Conservation (phyloP, 208 protist species). For the Perkinsela sp. region DNA sequence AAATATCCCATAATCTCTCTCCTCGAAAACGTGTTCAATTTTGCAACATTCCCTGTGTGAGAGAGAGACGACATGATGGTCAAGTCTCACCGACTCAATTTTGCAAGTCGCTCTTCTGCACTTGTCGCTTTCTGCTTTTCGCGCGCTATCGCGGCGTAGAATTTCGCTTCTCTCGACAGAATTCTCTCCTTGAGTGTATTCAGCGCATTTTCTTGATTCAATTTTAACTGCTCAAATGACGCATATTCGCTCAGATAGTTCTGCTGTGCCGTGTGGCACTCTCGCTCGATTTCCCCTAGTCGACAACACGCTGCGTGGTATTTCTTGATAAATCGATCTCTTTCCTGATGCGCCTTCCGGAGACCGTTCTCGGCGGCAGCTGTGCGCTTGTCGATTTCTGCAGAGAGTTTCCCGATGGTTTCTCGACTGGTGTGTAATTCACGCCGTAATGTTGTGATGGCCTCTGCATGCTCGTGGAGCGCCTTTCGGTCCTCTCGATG, state of each 20-base stretch:
- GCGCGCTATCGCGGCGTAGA: not conserved
- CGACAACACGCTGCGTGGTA: not conserved
- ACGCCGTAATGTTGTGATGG: not conserved
- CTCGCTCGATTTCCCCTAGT: not conserved
- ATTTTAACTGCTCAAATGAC: not conserved
- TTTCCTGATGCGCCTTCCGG: not conserved
- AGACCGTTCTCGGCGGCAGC: not conserved
- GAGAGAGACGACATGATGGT: too few species aligned
- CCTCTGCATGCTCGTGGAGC: not conserved
- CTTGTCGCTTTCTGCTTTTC: not conserved
- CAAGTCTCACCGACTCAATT: not conserved
- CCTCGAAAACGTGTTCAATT: too few species aligned
- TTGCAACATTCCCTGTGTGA: too few species aligned
- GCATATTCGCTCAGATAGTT: not conserved
- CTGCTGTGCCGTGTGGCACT: not conserved
- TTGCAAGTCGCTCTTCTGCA: not conserved
- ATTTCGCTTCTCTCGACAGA: not conserved
- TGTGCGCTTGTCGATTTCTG: not conserved
- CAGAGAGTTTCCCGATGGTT: not conserved
- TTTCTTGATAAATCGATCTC: not conserved
- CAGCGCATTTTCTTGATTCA: not conserved
- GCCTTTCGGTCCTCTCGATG: not conserved
- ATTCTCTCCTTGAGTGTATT: not conserved
- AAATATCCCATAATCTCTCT: too few species aligned
- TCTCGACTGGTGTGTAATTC: not conserved